Conservation (phyloP, 805 yeast genomes). For the Komagataella ulmi region DNA sequence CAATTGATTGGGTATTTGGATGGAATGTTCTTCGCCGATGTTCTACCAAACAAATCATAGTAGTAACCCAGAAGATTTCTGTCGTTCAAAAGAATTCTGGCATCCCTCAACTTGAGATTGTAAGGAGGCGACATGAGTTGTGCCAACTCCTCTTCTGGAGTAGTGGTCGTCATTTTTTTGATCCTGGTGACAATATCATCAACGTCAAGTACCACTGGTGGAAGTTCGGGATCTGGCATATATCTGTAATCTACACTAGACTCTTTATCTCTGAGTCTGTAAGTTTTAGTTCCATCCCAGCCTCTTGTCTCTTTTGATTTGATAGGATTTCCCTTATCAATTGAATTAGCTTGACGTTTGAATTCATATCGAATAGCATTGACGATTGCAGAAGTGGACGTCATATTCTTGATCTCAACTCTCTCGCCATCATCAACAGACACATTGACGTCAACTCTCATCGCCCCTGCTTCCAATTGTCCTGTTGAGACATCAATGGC, state of each 20-base stretch:
- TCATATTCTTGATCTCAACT: conserved; percentile 82
- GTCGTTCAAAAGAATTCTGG: conserved; percentile 48
- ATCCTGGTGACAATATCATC: conserved; percentile 28
- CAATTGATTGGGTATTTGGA: conserved; percentile 50
- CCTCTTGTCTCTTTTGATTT: conserved; percentile 61
- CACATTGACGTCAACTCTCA: conserved; percentile 91
- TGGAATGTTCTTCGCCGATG: conserved; percentile 9
- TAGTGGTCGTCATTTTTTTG: conserved; percentile 28
- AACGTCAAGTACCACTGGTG: conserved; percentile 33
- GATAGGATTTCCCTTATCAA: conserved; percentile 20
- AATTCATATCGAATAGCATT: conserved; percentile 69
- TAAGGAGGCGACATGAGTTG: conserved; percentile 35
- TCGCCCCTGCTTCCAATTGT: conserved; percentile 87
- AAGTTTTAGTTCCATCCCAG: conserved; percentile 74
- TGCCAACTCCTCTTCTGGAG: conserved; percentile 48
- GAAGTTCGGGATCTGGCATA: conserved; percentile 89
- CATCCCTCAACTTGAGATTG: conserved; percentile 55
- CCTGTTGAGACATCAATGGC: conserved; percentile 71
- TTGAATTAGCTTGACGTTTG: conserved; percentile 44
- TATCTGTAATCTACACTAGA: conserved; percentile 78
- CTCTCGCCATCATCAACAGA: conserved; percentile 61
- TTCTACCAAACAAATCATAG: conserved; percentile 22
- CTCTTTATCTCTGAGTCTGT: conserved; percentile 64
- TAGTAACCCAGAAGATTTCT: conserved; percentile 39
- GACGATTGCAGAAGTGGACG: conserved; percentile 69